A percentile compares a stretch with the other conserved stretches of the same genome.
Evolutionary conservation across 2,329 filamentous ascomycete genomes (phyloP).

Genomic region (Neofusicoccum parvum): DNA sequence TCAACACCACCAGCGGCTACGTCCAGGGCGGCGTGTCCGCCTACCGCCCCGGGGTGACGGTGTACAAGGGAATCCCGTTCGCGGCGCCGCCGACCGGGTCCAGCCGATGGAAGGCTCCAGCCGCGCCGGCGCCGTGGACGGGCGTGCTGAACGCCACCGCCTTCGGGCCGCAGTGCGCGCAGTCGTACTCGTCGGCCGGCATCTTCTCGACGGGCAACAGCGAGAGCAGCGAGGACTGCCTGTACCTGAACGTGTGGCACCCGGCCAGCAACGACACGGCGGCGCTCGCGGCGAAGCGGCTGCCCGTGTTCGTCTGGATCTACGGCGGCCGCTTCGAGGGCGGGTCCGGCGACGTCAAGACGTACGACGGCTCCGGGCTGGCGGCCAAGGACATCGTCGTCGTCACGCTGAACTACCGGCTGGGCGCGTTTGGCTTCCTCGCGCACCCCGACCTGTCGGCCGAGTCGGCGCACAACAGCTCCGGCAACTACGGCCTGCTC

Average conservation of each 20-base stretch:
- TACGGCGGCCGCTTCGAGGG: conserved; percentile 39
- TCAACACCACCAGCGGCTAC: conserved; percentile 5
- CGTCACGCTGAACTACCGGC: conserved; percentile 38
- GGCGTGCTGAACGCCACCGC: conserved; percentile 10
- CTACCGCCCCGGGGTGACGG: background rate
- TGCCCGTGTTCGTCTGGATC: conserved; percentile 52
- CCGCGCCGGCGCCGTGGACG: conserved; percentile 7
- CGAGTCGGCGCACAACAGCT: conserved; percentile 16
- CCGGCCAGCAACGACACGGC: conserved; percentile 16
- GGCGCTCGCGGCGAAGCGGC: background rate
- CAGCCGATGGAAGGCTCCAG: conserved; percentile 7
- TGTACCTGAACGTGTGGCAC: conserved; percentile 38
- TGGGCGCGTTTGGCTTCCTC: conserved; percentile 46
- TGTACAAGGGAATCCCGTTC: conserved; percentile 18
- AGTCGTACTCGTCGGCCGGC: background rate
- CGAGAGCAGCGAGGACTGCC: conserved; percentile 27
- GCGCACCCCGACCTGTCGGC: conserved; percentile 1
- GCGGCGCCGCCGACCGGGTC: conserved; percentile 22
- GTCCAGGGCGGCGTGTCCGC: background rate
- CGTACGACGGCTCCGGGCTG: conserved; percentile 27
- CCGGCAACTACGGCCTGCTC: conserved; percentile 40
- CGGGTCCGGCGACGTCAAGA: conserved; percentile 14
- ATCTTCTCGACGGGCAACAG: conserved; percentile 14
- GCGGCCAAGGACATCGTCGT: conserved; percentile 29
- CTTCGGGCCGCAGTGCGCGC: conserved; percentile 22